Evolutionary conservation across 805 yeast species (phyloP), one percentile per base, ranked within the genome.

Genomic region (Yarrowia bubula): DNA sequence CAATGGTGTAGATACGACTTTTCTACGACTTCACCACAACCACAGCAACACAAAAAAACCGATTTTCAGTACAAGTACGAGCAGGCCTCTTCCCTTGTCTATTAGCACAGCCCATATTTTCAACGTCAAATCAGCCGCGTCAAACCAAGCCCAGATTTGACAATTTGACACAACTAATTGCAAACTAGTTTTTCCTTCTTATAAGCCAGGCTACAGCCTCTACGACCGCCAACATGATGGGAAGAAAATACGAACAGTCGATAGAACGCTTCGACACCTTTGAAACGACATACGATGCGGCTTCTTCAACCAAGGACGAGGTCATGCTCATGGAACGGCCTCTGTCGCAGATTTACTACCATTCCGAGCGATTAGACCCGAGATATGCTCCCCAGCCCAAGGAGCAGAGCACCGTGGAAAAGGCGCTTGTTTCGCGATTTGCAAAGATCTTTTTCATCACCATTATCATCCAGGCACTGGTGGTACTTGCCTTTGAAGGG

Each of bases 401-500:
- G 31, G 38, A 39, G 15, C 47, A 28, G 47, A 31, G 47, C 11
- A 8, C 38, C 9, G 47, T 37, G 11, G 46, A 4, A 15, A 55
- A 55, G 6, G 15, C 17, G 11, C 42, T 37, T 13, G 61, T 55
- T 11, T 55, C 61, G 8, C 37, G 47, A 4, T 41, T 31, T 11
- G 37, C 61, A 8, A 55, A 41, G 18, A n/a, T 41, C 31, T 55
- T 55, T 38, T 55, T 55, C 31, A 38, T 31, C 2, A 55, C 61
- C 2, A 41, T 55, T 13, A 15, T 55, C 8, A 31, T 32, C 13
- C 61, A 55, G 47, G 61, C 61, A 0, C 38, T 55, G 17, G 41
- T 70, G 6, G 73, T 72, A 2, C 68, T 75, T 67, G 73, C 73
- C 6, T 68, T 75, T 42, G 70, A 74, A 33, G 71, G 74, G 11